Conservation (phyloP, 176 grass and related monocot species). For the Oryza australiensis region DNA sequence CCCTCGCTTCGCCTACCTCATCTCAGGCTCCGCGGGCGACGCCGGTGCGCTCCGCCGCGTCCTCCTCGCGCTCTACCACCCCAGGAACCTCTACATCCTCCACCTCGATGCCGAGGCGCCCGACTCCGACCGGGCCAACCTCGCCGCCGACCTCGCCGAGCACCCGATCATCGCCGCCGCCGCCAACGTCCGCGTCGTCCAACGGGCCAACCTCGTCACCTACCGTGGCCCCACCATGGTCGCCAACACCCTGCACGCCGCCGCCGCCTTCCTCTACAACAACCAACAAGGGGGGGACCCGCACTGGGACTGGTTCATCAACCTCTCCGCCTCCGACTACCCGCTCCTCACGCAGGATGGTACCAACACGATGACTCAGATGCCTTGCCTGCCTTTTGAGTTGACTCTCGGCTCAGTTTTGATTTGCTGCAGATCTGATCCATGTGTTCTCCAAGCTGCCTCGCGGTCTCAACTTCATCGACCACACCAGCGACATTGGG, state of each 20-base stretch:
- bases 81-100: constrained; percentile 58
- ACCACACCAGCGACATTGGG: constrained; percentile 62
- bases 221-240: constrained; percentile 69
- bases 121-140: constrained; percentile 30
- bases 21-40: constrained; percentile 54
- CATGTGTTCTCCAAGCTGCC: constrained; percentile 66
- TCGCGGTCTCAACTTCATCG: constrained; percentile 64
- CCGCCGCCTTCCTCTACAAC: constrained; percentile 44
- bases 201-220: constrained; percentile 57
- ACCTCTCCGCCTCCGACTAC: constrained; percentile 64
- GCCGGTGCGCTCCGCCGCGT: constrained; percentile 45
- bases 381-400: neutral
- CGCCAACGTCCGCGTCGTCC: constrained; percentile 52
- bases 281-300: neutral
- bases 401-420: neutral
- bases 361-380: neutral
- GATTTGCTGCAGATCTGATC: constrained; percentile 54
- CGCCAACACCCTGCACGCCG: constrained; percentile 68
- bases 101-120: constrained; percentile 66
- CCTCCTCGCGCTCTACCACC: constrained; percentile 69
- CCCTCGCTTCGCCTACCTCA: constrained; percentile 57
- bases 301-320: constrained; percentile 66
- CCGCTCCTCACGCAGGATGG: constrained; percentile 66
- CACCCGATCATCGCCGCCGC: constrained; percentile 33
- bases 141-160: constrained; percentile 24